phyloP scores from a whole-genome alignment of 371 early-diverging fungal genomes.

The Coemansia sp. region DNA sequence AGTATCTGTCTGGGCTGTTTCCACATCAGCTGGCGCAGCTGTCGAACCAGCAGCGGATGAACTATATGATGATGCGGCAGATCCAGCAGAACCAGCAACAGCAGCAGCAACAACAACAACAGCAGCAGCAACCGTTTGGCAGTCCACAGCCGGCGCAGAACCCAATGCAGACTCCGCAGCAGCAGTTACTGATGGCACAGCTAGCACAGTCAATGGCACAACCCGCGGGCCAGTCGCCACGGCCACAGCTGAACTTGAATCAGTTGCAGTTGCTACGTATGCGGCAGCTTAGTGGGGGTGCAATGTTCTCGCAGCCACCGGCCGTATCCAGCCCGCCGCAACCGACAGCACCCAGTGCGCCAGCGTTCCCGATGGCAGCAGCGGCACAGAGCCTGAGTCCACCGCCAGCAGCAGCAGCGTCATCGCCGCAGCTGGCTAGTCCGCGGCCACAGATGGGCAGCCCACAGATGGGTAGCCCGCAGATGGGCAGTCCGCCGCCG shows the following conservation, averaged over 20 bases:
- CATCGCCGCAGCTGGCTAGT: conserved; percentile 17
- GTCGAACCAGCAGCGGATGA: conserved; percentile 43
- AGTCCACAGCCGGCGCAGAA: background rate
- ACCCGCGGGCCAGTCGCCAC: conserved; percentile 13
- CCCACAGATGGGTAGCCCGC: conserved; percentile 6
- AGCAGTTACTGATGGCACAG: conserved; percentile 38
- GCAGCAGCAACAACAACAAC: conserved; percentile 26
- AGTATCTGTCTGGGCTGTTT: conserved; percentile 38
- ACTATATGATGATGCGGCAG: conserved; percentile 40
- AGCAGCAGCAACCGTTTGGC: conserved; percentile 18
- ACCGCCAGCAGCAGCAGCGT: too few relatives aligned
- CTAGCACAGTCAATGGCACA: conserved; percentile 21
- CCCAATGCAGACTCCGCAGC: conserved; percentile 1
- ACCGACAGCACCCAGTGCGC: conserved; percentile 11
- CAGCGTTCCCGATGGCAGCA: conserved; percentile 1
- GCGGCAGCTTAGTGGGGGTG: conserved; percentile 7
- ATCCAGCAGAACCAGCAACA: conserved; percentile 40
- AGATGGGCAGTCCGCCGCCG: conserved; percentile 9
- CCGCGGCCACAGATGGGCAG: conserved; percentile 12
- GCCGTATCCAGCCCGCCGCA: background rate
- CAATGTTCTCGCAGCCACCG: too few relatives aligned
- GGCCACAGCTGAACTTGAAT: conserved; percentile 25
- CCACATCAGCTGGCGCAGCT: conserved; percentile 47
- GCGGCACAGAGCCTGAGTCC: background rate
- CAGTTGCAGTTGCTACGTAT: conserved; percentile 41